Percentiles rank a stretch among this genome's conserved stretches.
These are phyloP conservation scores for Alternaria sp. DNA, from an alignment of 2,329 filamentous ascomycete species.

Conservation along the genomic window DNA sequence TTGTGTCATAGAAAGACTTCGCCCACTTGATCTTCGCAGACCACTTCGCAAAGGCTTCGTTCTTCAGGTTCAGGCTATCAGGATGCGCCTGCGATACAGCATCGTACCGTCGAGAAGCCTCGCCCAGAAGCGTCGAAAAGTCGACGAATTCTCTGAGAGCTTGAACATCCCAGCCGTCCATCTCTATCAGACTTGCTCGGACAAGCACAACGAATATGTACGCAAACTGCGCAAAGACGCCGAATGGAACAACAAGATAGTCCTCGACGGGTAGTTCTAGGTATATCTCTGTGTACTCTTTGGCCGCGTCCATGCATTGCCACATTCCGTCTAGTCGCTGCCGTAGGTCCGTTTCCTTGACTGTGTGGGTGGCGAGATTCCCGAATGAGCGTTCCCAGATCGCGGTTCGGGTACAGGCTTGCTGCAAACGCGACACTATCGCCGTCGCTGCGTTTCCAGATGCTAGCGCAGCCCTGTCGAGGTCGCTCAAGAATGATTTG, in stretches of 20 bases:
- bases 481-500: not conserved
- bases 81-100: not conserved
- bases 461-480: not conserved
- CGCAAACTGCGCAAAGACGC: slow-evolving; percentile 16
- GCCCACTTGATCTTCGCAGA: not conserved
- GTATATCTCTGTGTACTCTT: not conserved
- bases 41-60: not conserved
- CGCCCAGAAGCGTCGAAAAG: not conserved
- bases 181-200: not conserved
- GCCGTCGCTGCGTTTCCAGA: not conserved
- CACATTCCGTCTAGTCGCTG: not conserved
- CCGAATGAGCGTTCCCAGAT: slow-evolving; percentile 7
- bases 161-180: not conserved
- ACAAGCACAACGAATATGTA: slow-evolving; percentile 17
- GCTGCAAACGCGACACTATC: not conserved
- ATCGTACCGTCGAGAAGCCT: not conserved
- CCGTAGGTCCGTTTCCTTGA: not conserved
- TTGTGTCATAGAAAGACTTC: not conserved
- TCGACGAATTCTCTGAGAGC: not conserved
- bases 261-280: not conserved
- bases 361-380: not conserved
- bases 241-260: slow-evolving; percentile 8
- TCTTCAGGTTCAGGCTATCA: not conserved
- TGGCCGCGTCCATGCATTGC: not conserved
- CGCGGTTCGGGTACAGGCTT: not conserved